Conservation (phyloP, 2,329 filamentous ascomycete genomes). For the Myriosclerotinia duriaeana region DNA sequence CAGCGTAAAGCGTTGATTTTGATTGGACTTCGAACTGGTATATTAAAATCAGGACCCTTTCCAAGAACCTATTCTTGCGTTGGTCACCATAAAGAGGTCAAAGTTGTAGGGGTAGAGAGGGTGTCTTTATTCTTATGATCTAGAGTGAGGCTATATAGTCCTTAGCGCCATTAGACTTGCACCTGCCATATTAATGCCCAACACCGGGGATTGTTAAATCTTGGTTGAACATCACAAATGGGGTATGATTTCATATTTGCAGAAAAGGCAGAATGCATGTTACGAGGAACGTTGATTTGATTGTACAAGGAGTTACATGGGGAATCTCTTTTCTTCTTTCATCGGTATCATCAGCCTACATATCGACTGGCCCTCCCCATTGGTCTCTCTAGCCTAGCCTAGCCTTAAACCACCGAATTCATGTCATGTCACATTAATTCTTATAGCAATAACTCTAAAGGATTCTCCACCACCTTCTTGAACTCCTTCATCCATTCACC, state of each 20-base stretch:
- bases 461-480: constrained; percentile 98
- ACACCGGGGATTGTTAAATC: not conserved
- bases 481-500: constrained; percentile 95
- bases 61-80: too few species aligned
- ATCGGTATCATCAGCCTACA: constrained; percentile 23
- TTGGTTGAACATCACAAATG: not conserved
- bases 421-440: constrained; percentile 19
- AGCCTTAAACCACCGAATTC: constrained; percentile 4
- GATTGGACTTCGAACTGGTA: too few species aligned
- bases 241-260: not conserved
- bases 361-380: constrained; percentile 6
- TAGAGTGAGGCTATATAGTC: too few species aligned
- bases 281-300: constrained; percentile 12
- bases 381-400: not conserved
- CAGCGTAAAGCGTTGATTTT: too few species aligned
- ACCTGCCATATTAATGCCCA: too few species aligned
- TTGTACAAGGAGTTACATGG: constrained; percentile 30
- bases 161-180: too few species aligned
- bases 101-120: too few species aligned
- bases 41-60: too few species aligned
- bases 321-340: constrained; percentile 31
- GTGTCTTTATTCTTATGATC: too few species aligned
- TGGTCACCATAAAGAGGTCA: too few species aligned
- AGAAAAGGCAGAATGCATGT: not conserved
- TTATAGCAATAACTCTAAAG: constrained; percentile 85